Evolutionary conservation across 192 early-diverging fungal genomes (phyloP).

Genomic region (Backusella luteola): DNA sequence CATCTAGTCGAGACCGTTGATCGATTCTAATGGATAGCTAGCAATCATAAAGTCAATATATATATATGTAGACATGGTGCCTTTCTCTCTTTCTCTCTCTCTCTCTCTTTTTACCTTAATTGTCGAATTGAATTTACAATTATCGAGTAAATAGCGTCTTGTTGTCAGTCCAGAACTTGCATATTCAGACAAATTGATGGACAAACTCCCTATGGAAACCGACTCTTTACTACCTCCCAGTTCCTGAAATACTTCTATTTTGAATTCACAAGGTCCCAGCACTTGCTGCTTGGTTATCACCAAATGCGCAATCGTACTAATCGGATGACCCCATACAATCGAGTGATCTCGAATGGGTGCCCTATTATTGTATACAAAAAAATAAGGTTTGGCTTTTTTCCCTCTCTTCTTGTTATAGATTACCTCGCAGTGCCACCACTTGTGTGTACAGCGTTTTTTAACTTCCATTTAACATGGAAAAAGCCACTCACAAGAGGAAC

Average conservation of each 20-base stretch:
- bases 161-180: conserved; percentile 52
- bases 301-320: conserved; percentile 54
- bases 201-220: conserved; percentile 63
- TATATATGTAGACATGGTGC: not conserved
- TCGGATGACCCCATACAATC: conserved; percentile 64
- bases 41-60: not conserved
- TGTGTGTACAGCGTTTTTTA: conserved; percentile 42
- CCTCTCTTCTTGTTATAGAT: not conserved
- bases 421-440: conserved; percentile 39
- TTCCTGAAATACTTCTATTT: conserved; percentile 60
- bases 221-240: conserved; percentile 58
- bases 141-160: conserved; percentile 59
- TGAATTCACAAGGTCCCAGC: conserved; percentile 72
- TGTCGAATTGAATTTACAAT: conserved; percentile 79
- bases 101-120: conserved; percentile 58
- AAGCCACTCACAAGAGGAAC: conserved; percentile 78
- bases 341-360: conserved; percentile 32
- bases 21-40: conserved; percentile 38
- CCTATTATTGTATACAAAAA: not conserved
- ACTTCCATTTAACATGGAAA: conserved; percentile 80
- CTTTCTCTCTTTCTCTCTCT: not conserved
- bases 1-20: conserved; percentile 24
- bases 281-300: conserved; percentile 73
- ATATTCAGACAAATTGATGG: conserved; percentile 81
- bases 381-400: not conserved